Evolutionary conservation across 176 grass and related monocot species (phyloP), one percentile per base, ranked within the genome.

Genomic region (Eremochloa ophiuroides): DNA sequence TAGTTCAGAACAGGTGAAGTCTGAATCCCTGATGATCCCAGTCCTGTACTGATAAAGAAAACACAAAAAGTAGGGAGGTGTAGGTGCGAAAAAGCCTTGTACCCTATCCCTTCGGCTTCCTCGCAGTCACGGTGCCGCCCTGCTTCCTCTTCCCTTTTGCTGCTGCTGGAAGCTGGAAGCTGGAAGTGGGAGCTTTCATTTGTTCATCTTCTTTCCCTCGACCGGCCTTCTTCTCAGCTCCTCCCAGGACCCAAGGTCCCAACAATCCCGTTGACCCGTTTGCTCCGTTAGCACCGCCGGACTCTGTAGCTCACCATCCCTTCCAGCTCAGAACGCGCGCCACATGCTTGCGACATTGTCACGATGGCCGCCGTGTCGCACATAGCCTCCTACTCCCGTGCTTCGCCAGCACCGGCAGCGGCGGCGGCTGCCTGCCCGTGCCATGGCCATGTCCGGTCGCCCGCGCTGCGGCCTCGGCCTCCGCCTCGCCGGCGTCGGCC

Each of bases 311-410:
- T 50, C 25, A 22, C 31, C 18, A 4, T 13, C 29, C 28, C 25
- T 53, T 28, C 25, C 33, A 27, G 3, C 27, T 43, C 10, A n/a
- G 12, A 2, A 34, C 33, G 56, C 73, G 42, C 79, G 8, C 79
- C 85, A 90, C 29, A 38, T 91, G 83, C 83, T 93, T 7, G 90
- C 42, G 22, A 66, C 53, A 89, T 89, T 91, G 85, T 79, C 80
- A n/a, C 82, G 84, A 97, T 94, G 94, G 80, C 87, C 61, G 84
- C 87, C 55, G 72, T 81, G 51, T 83, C 87, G 51, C 31, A 76
- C 67, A 62, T 91, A 62, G 80, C 75, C 1, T 78, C 55, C 48
- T 81, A 48, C 75, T 10, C 89, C 35, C 66, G 79, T 29, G 69
- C 90, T 40, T 83, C 82, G 55, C 37, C 83, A 13, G 29, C 69